phyloP scores from a whole-genome alignment of 2,329 filamentous ascomycete genomes.

The Paramyrothecium roridum region DNA sequence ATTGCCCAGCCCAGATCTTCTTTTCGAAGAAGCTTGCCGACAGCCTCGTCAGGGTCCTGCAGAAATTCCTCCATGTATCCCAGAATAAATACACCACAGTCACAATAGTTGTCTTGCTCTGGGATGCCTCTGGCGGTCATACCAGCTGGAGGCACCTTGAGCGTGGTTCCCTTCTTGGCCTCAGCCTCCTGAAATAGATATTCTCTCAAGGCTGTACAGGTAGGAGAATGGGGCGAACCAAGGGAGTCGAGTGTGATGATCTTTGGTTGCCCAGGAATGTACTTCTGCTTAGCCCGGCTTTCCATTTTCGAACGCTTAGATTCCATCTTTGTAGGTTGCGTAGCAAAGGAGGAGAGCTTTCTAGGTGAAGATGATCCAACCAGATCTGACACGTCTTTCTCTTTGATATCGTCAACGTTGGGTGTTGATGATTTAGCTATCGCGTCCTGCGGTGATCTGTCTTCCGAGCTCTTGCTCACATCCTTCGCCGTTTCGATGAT shows the following conservation, averaged over 20 bases:
- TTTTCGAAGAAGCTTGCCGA: slow-evolving; percentile 61
- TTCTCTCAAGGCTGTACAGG: slow-evolving; percentile 66
- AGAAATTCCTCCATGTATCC: slow-evolving; percentile 84
- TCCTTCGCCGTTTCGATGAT: slow-evolving; percentile 7
- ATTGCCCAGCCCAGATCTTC: slow-evolving; percentile 52
- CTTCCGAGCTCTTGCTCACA: slow-evolving; percentile 13
- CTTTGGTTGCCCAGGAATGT: slow-evolving; percentile 44
- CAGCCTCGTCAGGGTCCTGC: slow-evolving; percentile 67
- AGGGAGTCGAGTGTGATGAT: slow-evolving; percentile 91
- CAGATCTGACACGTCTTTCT: neutral
- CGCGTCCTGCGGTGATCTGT: neutral
- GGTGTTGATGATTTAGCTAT: neutral
- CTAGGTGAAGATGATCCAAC: neutral
- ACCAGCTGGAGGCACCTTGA: slow-evolving; percentile 34
- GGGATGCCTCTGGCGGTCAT: slow-evolving; percentile 76
- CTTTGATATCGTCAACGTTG: no score
- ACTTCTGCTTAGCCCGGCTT: neutral
- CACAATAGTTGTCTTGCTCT: slow-evolving; percentile 76
- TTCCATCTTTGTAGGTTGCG: neutral
- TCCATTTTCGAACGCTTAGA: neutral
- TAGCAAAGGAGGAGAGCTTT: neutral
- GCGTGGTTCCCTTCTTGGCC: slow-evolving; percentile 49
- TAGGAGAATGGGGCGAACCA: slow-evolving; percentile 58
- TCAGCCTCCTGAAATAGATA: slow-evolving; percentile 75
- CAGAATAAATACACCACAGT: slow-evolving; percentile 86